Evolutionary conservation across 345 rosid species (phyloP).

Genomic region (Moringa oleifera): DNA sequence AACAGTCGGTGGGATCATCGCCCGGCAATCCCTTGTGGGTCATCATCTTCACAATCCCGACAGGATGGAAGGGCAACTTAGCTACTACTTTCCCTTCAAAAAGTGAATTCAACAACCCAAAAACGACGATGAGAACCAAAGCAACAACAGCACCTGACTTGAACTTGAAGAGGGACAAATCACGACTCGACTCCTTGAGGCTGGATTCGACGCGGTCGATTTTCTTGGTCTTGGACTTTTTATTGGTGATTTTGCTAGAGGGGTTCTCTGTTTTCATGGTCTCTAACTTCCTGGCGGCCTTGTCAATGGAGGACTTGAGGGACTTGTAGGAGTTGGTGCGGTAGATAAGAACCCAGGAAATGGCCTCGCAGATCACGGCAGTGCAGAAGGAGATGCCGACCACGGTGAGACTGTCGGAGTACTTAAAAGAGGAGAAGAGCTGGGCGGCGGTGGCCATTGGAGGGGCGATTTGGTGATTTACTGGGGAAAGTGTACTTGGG

Average conservation of each 20-base stretch:
- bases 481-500: neutral
- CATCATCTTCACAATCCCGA: conserved; percentile 85
- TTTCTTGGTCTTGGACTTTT: conserved; percentile 89
- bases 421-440: conserved; percentile 52
- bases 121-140: conserved; percentile 80
- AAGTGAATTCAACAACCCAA: conserved; percentile 79
- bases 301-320: conserved; percentile 90
- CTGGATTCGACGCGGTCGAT: conserved; percentile 95
- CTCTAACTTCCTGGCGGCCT: conserved; percentile 93
- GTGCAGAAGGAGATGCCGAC: conserved; percentile 92
- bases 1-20: conserved; percentile 82
- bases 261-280: conserved; percentile 72
- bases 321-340: conserved; percentile 91
- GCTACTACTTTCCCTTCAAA: conserved; percentile 97
- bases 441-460: conserved; percentile 38
- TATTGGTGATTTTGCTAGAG: conserved; percentile 39
- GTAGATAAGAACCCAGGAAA: conserved; percentile 95
- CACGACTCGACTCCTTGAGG: conserved; percentile 89
- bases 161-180: conserved; percentile 95
- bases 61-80: conserved; percentile 78
- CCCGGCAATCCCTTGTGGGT: conserved; percentile 85
- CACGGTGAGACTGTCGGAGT: conserved; percentile 83
- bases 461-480: neutral
- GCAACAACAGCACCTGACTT: conserved; percentile 99
- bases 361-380: conserved; percentile 85